phyloP scores from a whole-genome alignment of 768 basidiomycete species.

The Termitomyces sp. region DNA sequence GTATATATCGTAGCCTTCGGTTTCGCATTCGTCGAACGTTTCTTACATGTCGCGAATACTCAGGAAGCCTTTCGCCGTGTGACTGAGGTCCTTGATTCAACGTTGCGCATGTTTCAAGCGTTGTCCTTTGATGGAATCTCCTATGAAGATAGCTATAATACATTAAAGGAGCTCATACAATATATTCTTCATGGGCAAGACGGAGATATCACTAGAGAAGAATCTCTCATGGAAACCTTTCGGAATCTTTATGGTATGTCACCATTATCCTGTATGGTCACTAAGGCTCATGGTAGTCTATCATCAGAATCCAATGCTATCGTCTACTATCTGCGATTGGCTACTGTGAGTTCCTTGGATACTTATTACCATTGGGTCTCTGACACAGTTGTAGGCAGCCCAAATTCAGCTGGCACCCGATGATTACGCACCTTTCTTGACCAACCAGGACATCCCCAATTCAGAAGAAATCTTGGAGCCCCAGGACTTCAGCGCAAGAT shows the following conservation, averaged over 20 bases:
- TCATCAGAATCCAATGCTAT: constrained; percentile 60
- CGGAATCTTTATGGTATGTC: constrained; percentile 43
- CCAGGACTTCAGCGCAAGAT: constrained; percentile 64
- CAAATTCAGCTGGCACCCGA: constrained; percentile 65
- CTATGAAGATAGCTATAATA: constrained; percentile 71
- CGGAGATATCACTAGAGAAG: constrained; percentile 28
- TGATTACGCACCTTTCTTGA: constrained; percentile 65
- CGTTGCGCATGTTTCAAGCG: constrained; percentile 42
- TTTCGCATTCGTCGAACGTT: constrained; percentile 74
- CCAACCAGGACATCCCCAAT: constrained; percentile 51
- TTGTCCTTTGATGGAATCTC: constrained; percentile 64
- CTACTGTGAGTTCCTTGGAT: constrained; percentile 42
- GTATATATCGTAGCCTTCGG: constrained; percentile 53
- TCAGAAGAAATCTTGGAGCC: constrained; percentile 50
- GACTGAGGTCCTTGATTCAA: constrained; percentile 44
- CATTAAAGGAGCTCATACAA: constrained; percentile 47
- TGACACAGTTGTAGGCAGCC: constrained; percentile 39
- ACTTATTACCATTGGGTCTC: background rate
- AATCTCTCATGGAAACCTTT: constrained; percentile 43
- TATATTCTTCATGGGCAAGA: constrained; percentile 30
- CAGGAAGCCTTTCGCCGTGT: constrained; percentile 42
- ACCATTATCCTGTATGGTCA: background rate
- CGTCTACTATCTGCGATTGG: constrained; percentile 73
- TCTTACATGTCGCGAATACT: constrained; percentile 43
- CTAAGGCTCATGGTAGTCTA: background rate